phyloP scores from a whole-genome alignment of 352 stramenopile species.

The Pythium pectinolyticum region DNA sequence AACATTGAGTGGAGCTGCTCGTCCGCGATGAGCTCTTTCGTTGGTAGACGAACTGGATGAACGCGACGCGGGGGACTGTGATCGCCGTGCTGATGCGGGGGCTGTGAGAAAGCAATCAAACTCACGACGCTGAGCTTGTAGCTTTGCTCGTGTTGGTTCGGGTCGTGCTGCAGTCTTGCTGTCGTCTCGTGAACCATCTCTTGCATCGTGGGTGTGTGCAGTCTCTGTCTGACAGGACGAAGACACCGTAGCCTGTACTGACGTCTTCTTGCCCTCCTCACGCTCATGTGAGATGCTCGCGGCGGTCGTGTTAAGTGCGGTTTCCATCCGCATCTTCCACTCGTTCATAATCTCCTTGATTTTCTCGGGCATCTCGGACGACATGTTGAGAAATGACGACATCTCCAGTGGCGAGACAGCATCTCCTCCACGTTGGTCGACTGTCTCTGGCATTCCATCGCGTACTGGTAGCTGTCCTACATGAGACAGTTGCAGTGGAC shows the following conservation, averaged over 20 bases:
- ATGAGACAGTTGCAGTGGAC: no score
- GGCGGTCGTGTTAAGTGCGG: constrained; percentile 30
- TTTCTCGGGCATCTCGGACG: constrained; percentile 48
- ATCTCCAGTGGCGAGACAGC: constrained; percentile 30
- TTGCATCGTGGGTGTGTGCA: neutral
- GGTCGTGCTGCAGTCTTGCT: no score
- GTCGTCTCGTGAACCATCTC: neutral
- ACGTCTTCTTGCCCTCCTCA: neutral
- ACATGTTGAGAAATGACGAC: constrained; percentile 59
- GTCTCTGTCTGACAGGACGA: constrained; percentile 19
- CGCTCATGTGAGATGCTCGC: constrained; percentile 24
- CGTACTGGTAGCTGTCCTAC: no score
- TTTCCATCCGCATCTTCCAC: constrained; percentile 61
- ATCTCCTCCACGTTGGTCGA: no score
- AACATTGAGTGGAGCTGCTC: neutral
- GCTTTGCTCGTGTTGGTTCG: no score
- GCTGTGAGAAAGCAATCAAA: neutral
- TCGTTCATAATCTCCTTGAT: constrained; percentile 62
- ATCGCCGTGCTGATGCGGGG: neutral
- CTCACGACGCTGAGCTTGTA: neutral
- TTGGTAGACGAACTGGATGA: neutral
- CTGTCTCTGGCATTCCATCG: no score
- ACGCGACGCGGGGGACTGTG: neutral
- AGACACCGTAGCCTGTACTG: neutral
- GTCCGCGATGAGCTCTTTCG: neutral